Conservation (phyloP, 257 asterid species). For the Capsicum pubescens region DNA sequence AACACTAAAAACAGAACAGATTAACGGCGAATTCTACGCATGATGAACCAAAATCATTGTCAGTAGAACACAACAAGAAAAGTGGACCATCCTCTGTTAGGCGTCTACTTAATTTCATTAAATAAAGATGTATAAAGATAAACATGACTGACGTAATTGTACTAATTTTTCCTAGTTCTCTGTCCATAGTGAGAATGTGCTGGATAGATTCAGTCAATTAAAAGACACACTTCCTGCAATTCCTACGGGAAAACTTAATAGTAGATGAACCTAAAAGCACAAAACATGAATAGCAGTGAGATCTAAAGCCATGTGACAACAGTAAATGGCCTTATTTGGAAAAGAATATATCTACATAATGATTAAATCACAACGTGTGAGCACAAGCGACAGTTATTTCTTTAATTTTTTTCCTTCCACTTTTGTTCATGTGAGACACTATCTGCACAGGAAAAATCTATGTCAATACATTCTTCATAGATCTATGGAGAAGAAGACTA, state of each 20-base stretch:
- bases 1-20: constrained; percentile 10
- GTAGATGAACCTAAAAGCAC: constrained; percentile 10
- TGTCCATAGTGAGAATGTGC: background rate
- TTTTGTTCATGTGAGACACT: constrained; percentile 4
- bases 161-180: constrained; percentile 8
- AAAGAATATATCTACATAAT: constrained; percentile 6
- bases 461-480: background rate
- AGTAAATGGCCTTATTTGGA: background rate
- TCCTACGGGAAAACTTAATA: constrained; percentile 4
- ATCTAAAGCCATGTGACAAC: background rate
- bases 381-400: background rate
- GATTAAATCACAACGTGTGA: background rate
- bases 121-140: background rate
- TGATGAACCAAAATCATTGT: background rate
- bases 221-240: background rate
- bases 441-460: background rate
- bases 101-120: background rate
- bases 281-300: background rate
- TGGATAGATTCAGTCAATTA: background rate
- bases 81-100: background rate
- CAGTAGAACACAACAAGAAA: background rate
- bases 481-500: background rate
- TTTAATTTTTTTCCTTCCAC: background rate
- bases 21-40: background rate
- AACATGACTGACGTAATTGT: background rate